Conservation (phyloP, 1,284 basidiomycete species). For the Mycena sp. region DNA sequence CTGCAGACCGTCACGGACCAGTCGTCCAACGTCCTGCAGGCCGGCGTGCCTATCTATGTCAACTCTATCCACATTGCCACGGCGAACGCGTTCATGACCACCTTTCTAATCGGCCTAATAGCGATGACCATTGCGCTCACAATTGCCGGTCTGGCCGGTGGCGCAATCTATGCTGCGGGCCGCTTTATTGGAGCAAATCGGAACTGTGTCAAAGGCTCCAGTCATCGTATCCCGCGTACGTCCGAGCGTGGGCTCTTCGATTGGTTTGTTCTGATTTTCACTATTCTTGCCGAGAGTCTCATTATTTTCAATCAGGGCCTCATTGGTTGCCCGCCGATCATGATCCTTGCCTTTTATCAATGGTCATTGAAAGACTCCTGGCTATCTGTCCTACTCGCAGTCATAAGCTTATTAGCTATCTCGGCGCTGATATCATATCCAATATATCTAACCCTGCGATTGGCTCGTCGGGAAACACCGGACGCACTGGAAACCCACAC, state of each 20-base stretch:
- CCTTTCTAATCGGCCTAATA: slow-evolving; percentile 78
- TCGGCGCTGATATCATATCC: slow-evolving; percentile 56
- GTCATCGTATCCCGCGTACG: slow-evolving; percentile 56
- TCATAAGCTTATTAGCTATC: slow-evolving; percentile 70
- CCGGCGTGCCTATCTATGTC: slow-evolving; percentile 86
- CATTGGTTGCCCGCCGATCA: slow-evolving; percentile 71
- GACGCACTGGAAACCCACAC: slow-evolving; percentile 49
- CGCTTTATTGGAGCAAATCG: slow-evolving; percentile 39
- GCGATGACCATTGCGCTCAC: slow-evolving; percentile 64
- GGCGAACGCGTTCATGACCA: slow-evolving; percentile 86
- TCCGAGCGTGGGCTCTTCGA: slow-evolving; percentile 67
- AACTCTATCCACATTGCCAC: slow-evolving; percentile 79
- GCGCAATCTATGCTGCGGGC: slow-evolving; percentile 47
- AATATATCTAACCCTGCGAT: slow-evolving; percentile 54
- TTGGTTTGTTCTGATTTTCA: slow-evolving; percentile 51
- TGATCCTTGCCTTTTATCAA: slow-evolving; percentile 86
- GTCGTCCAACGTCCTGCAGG: slow-evolving; percentile 73
- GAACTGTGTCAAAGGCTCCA: slow-evolving; percentile 42
- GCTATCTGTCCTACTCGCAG: slow-evolving; percentile 76
- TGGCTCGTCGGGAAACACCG: slow-evolving; percentile 49
- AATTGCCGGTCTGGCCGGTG: slow-evolving; percentile 63
- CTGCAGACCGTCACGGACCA: slow-evolving; percentile 74
- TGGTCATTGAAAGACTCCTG: slow-evolving; percentile 91
- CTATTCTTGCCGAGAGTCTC: neutral
- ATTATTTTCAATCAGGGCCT: slow-evolving; percentile 58